Conservation (phyloP, 2,329 filamentous ascomycete genomes). For the Thielaviopsis punctulata region DNA sequence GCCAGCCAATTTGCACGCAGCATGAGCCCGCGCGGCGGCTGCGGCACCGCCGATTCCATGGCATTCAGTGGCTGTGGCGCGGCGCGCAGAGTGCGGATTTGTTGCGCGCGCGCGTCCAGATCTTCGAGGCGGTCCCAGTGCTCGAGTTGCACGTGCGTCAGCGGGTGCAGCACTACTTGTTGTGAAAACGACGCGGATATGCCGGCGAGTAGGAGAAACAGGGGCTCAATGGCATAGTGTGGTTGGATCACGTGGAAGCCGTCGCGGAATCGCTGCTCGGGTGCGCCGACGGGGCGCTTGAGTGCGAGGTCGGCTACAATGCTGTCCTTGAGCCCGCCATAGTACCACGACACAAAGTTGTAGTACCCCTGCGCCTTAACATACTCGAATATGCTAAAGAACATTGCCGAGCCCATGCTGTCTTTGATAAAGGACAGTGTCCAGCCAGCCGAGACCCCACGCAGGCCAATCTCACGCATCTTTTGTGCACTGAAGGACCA, state of each 20-base stretch:
- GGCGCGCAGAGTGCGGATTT: background rate
- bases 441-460: constrained; percentile 61
- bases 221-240: constrained; percentile 59
- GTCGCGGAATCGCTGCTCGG: background rate
- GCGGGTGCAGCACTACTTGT: constrained; percentile 52
- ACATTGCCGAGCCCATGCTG: constrained; percentile 49
- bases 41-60: constrained; percentile 15
- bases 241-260: constrained; percentile 41
- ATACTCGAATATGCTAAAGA: constrained; percentile 62
- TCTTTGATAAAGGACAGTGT: constrained; percentile 52
- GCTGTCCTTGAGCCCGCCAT: constrained; percentile 39
- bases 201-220: constrained; percentile 53
- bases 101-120: constrained; percentile 41
- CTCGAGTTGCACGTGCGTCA: constrained; percentile 52
- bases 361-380: constrained; percentile 59
- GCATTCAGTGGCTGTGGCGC: constrained; percentile 10
- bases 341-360: constrained; percentile 52
- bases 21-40: constrained; percentile 29
- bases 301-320: constrained; percentile 23
- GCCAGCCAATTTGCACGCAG: constrained; percentile 51
- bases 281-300: background rate
- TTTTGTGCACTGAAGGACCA: constrained; percentile 50
- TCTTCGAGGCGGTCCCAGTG: constrained; percentile 59
- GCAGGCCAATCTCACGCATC: constrained; percentile 51
- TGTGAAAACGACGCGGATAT: constrained; percentile 51